A percentile compares a stretch with the other conserved stretches of the same genome.
phyloP scores from a whole-genome alignment of 352 stramenopile species.

The Phytopythium montanum region DNA sequence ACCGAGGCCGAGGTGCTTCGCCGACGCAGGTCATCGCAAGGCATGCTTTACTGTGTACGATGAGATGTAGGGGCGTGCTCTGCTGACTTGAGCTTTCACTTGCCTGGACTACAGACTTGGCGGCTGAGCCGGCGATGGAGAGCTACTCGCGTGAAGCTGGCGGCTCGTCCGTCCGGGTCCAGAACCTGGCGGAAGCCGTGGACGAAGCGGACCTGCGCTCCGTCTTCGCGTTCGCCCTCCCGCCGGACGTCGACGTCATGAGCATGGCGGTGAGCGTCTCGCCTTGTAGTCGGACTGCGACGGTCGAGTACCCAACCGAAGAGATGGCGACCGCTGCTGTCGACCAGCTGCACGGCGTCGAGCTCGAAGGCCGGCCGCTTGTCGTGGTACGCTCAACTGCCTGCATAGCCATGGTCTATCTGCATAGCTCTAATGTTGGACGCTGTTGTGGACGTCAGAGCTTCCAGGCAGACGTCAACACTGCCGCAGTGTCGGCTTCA shows the following conservation, averaged over 20 bases:
- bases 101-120: slow-evolving; percentile 16
- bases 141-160: slow-evolving; percentile 29
- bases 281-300: slow-evolving; percentile 9
- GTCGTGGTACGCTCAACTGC: slow-evolving; percentile 37
- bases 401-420: too few relatives aligned
- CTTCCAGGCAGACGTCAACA: slow-evolving; percentile 8
- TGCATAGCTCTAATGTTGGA: background rate
- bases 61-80: background rate
- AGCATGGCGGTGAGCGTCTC: slow-evolving; percentile 16
- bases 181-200: slow-evolving; percentile 36
- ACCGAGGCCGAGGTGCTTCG: slow-evolving; percentile 49
- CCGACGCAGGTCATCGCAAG: slow-evolving; percentile 25
- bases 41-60: slow-evolving; percentile 13
- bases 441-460: slow-evolving; percentile 10
- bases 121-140: slow-evolving; percentile 28
- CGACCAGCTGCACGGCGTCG: slow-evolving; percentile 41
- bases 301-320: slow-evolving; percentile 24
- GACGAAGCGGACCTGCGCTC: slow-evolving; percentile 54
- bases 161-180: slow-evolving; percentile 27
- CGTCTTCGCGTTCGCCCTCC: slow-evolving; percentile 56
- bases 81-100: background rate
- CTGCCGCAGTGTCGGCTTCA: background rate
- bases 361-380: slow-evolving; percentile 37
- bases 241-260: slow-evolving; percentile 22
- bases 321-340: slow-evolving; percentile 35